These are phyloP conservation scores for Erysimum cheiri DNA, from an alignment of 441 rosid species.

Conservation along the genomic window DNA sequence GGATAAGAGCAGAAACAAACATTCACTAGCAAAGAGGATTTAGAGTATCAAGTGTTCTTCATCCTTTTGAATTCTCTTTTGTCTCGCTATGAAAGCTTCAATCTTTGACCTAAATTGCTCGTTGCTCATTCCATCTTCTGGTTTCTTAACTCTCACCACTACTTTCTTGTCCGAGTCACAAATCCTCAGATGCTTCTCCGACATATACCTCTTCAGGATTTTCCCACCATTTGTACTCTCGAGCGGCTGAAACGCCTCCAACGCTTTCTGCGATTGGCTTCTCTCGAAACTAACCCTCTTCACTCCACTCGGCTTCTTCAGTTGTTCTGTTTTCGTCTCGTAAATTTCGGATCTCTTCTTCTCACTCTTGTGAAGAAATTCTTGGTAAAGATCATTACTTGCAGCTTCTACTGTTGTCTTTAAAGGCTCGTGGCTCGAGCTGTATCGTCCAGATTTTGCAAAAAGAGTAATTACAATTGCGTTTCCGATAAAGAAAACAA, in stretches of 20 bases:
- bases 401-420: conserved; percentile 38
- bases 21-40: conserved; percentile 23
- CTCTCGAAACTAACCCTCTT: conserved; percentile 42
- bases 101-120: conserved; percentile 76
- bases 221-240: conserved; percentile 28
- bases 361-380: conserved; percentile 54
- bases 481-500: conserved; percentile 82
- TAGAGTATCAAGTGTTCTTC: conserved; percentile 58
- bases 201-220: conserved; percentile 46
- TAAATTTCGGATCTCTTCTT: conserved; percentile 40
- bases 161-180: conserved; percentile 42
- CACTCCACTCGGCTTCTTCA: conserved; percentile 33
- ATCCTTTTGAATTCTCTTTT: conserved; percentile 70
- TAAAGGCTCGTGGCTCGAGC: conserved; percentile 45
- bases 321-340: conserved; percentile 37
- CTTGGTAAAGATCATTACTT: conserved; percentile 52
- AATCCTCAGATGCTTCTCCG: conserved; percentile 53
- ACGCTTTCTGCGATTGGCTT: conserved; percentile 58
- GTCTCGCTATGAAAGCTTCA: conserved; percentile 91
- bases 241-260: conserved; percentile 34
- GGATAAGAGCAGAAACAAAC: background rate
- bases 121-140: conserved; percentile 81
- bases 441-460: conserved; percentile 63
- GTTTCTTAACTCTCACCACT: conserved; percentile 44
- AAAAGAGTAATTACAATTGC: conserved; percentile 71